A percentile compares a stretch with the other conserved stretches of the same genome.
phyloP scores from a whole-genome alignment of 352 stramenopile genomes.

The Phytophthora ohioensis region DNA sequence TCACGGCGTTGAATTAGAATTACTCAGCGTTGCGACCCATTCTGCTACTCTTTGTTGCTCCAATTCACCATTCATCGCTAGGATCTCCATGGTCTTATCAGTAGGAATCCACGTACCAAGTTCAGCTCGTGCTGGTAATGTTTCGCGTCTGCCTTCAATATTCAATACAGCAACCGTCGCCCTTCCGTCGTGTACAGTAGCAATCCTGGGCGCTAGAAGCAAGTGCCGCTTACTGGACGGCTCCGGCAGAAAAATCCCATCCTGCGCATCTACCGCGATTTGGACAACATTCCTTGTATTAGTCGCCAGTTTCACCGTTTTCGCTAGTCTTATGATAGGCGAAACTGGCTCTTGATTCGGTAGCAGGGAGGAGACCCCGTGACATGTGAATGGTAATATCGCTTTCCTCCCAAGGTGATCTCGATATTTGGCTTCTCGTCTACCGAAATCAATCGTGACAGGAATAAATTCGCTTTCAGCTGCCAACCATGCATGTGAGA shows the following conservation, averaged over 20 bases:
- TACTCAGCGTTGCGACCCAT: too few species aligned
- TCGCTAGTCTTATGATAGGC: neutral
- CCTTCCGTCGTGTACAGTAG: neutral
- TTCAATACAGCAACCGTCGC: conserved; percentile 18
- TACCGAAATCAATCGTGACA: neutral
- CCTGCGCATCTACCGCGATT: conserved; percentile 6
- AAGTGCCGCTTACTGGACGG: conserved; percentile 1
- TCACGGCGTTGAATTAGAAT: too few species aligned
- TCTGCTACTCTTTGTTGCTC: neutral
- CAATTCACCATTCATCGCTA: neutral
- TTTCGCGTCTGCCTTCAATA: conserved; percentile 11
- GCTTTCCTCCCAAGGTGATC: neutral
- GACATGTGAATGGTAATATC: neutral
- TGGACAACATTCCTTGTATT: conserved; percentile 3
- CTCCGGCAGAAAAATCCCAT: conserved; percentile 16
- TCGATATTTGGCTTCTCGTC: neutral
- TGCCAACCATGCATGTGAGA: too few species aligned
- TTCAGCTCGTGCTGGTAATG: neutral
- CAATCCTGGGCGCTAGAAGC: conserved; percentile 18
- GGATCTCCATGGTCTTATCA: neutral
- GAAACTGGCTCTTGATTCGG: neutral
- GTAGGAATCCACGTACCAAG: neutral
- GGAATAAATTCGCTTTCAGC: too few species aligned
- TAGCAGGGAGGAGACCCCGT: neutral
- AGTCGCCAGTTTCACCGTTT: conserved; percentile 11